Base-by-base conservation (phyloP, 2,329 filamentous ascomycete species). In the Talaromyces sp. region DNA sequence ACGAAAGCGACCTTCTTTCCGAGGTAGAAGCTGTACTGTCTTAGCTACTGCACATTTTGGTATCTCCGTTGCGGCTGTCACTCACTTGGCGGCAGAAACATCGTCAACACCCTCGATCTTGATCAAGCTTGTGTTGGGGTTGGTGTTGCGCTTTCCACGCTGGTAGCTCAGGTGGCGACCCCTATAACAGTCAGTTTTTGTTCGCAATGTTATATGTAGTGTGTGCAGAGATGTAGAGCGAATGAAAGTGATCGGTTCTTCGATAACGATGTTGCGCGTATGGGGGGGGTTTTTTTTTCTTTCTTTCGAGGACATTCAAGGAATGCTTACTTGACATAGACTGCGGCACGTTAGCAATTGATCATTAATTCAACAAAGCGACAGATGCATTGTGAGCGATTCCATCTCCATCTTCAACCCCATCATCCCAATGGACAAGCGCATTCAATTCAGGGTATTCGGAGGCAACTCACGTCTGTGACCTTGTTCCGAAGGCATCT, bases 1-100 rank as follows among this genome's bases (percentile, higher is more conserved):
- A 99, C 92, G 82, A 92, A 99, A 80, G 95, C 95, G 80, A 98
- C 88, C 85, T 93, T 93, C 90, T 99, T 99, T 84, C 95, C 95
- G 71, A 92, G 85, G 86, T 99, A 99, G 90, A 97, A 97, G 83
- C 80, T 82, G 68, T 64, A 63, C 50, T 57, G 18, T 40, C 35
- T 57, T 57, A 57, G 54, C 23, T 28, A 23, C n/a, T 16, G 21
- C 11, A 23, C 5, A 23, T 25, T 8, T 23, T 14, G n/a, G n/a
- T 28, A 6, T n/a, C 8, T 52, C 7, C 12, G 18, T 25, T 11
- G n/a, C 23, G 12, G 25, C 11, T 11, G 18, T 40, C 63, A 71
- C 71, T 71, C 89, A 93, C 88, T 88, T 91, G 82, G 95, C 93
- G 79, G 89, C 91, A 76, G 91, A 85, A 76, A 90, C 87, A 85